A percentile compares a stretch with the other conserved stretches of the same genome.
phyloP scores from a whole-genome alignment of 2,329 filamentous ascomycete species.

The Arthrobotrys sphaeroides region DNA sequence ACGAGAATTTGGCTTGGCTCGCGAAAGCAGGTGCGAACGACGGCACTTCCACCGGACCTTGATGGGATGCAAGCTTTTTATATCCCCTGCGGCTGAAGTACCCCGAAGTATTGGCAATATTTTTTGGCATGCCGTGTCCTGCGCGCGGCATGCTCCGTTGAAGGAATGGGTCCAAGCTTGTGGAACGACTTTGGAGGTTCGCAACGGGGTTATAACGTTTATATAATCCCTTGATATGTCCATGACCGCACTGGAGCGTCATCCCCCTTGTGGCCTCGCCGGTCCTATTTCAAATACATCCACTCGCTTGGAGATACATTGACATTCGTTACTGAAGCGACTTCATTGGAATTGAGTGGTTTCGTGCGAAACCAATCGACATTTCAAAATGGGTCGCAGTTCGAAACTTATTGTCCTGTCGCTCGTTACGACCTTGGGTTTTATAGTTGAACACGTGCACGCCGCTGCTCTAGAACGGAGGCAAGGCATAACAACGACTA shows the following conservation, averaged over 20 bases:
- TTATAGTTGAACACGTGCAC: background rate
- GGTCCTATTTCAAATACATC: background rate
- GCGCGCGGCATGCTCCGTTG: background rate
- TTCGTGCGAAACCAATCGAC: background rate
- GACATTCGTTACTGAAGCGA: background rate
- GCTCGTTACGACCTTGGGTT: background rate
- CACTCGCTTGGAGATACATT: background rate
- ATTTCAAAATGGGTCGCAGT: background rate
- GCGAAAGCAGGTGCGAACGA: background rate
- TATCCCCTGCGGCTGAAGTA: background rate
- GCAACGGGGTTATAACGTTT: background rate
- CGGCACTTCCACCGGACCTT: background rate
- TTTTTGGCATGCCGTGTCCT: slow-evolving; percentile 2
- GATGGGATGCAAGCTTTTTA: background rate
- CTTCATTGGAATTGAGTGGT: background rate
- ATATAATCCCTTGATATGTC: slow-evolving; percentile 1
- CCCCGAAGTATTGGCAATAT: background rate
- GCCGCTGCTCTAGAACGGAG: no score
- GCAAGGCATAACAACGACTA: no score
- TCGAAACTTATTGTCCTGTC: background rate
- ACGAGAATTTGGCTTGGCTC: slow-evolving; percentile 12
- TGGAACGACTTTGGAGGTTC: background rate
- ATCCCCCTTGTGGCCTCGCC: background rate
- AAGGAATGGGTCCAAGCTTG: background rate
- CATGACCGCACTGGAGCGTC: background rate